Conservation (phyloP, 2,329 filamentous ascomycete species). For the Juglanconis sp. region DNA sequence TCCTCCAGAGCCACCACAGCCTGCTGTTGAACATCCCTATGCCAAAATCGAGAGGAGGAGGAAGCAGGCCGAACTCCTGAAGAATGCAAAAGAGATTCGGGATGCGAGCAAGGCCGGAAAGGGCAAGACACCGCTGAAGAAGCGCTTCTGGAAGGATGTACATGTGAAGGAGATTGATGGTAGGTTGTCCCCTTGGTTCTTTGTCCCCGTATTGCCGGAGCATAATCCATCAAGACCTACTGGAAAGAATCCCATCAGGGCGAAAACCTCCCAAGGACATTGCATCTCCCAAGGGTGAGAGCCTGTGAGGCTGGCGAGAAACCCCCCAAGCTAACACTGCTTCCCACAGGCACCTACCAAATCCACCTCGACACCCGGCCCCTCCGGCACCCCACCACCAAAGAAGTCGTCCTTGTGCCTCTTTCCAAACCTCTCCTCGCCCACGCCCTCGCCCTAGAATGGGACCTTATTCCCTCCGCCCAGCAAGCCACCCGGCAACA, state of each 20-base stretch:
- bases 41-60: slow-evolving; percentile 47
- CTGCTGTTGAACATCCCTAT: slow-evolving; percentile 36
- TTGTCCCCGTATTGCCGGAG: background rate
- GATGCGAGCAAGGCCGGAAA: slow-evolving; percentile 19
- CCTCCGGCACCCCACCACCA: slow-evolving; percentile 72
- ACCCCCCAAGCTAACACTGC: slow-evolving; percentile 13
- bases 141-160: slow-evolving; percentile 88
- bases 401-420: slow-evolving; percentile 70
- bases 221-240: no score
- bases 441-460: slow-evolving; percentile 83
- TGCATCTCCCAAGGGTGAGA: no score
- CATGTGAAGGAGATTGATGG: slow-evolving; percentile 64
- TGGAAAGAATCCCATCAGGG: no score
- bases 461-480: slow-evolving; percentile 79
- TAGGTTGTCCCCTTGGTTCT: slow-evolving; percentile 31
- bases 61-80: slow-evolving; percentile 52
- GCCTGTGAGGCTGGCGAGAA: no score
- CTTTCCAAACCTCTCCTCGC: slow-evolving; percentile 76
- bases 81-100: slow-evolving; percentile 48
- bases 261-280: no score
- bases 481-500: slow-evolving; percentile 84
- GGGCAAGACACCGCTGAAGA: slow-evolving; percentile 41
- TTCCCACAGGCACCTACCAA: slow-evolving; percentile 41
- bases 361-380: slow-evolving; percentile 76
- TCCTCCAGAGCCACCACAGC: slow-evolving; percentile 53